Base-by-base conservation (phyloP, 192 early-diverging fungal genomes). In the Bifiguratus adelaidae region DNA sequence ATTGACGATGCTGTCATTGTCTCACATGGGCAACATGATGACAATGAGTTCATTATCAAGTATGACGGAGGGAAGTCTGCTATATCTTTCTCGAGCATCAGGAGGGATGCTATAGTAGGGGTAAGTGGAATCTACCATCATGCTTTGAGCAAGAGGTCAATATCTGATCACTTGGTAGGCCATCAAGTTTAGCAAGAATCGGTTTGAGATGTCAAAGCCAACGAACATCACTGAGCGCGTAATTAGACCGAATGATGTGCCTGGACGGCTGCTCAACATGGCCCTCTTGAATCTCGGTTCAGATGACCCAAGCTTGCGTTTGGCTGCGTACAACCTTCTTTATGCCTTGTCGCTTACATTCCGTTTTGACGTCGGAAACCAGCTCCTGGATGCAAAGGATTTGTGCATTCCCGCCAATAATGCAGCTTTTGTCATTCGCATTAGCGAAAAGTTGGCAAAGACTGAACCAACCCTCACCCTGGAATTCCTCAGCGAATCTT, bases 311-410 rank as follows among this genome's bases (percentile, higher is more conserved):
- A 74, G 71, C 27, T 60, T 98, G 30, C 68, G 93, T 8, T 60
- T 88, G 37, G 78, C 90, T 35, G 84, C 86, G 2, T 98, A 96
- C 64, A 88, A 93, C 54, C 71, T 97, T 51, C 73, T 96, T n/a
- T 85, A 82, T 49, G 78, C 91, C 2, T 59, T 95, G 0, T 79
- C 83, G 19, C 61, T 71, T 9, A 86, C 81, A 7, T 92, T 92
- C 54, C 77, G 81, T 36, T 87, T 91, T 73, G 82, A 89, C 41
- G 78, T 92, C 22, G 84, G 83, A 0, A 83, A 83, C 15, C 80
- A 84, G 50, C 58, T 97, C 15, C 56, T 91, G 15, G 76, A 74
- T 58, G 82, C 88, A 8, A 82, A 77, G 51, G 78, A 73, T 64
- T 63, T 92, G 19, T 94, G 89, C 50, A 76, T 96, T 38, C 95